Base-by-base conservation (phyloP, 805 yeast genomes). In the Ogataea nitratoaversa region DNA sequence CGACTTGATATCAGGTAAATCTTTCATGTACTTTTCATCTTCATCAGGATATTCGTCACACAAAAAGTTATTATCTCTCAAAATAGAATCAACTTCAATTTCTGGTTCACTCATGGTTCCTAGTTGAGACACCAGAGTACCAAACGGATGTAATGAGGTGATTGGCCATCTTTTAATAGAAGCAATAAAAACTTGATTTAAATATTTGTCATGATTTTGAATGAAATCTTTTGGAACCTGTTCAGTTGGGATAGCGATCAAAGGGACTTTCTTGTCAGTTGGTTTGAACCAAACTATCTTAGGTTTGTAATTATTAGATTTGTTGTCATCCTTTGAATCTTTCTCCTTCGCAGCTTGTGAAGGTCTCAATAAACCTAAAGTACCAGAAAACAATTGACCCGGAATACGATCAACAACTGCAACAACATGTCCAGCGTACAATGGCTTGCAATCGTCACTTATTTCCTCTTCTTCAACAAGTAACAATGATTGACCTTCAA, bases 201-300 rank as follows among this genome's bases (percentile, higher is more conserved):
- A 72, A 55, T 93, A 93, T 37, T 72, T 73, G 41, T 85, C 95
- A 49, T 89, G 95, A 52, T 88, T 89, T 52, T 89, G 96, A 32
- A 93, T 90, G 65, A 93, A 91, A 62, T 91, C 98, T 43, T 75
- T 78, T 25, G 99, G 99, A 0, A 96, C 99, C 62, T 93, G 96
- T 56, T 93, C 99, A 1, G 97, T 93, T 30, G 99, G 99, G 48
- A 93, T 93, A 13, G 99, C 99, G 68, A 93, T 90, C 48, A 93
- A 72, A 5, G 99, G 99, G 17, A 93, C 99, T 48, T 95, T 87
- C 66, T 93, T 93, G 61, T 93, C 99, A 1, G 96, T 90, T 29
- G 99, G 99, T 60, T 93, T 93, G 63, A 93, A 93, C 99, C 99
- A 93, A 25, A 93, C 97, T 69, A 93, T 93, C 60, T 93, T 93